phyloP scores from a whole-genome alignment of 768 basidiomycete species.

The Termitomyces sp. region DNA sequence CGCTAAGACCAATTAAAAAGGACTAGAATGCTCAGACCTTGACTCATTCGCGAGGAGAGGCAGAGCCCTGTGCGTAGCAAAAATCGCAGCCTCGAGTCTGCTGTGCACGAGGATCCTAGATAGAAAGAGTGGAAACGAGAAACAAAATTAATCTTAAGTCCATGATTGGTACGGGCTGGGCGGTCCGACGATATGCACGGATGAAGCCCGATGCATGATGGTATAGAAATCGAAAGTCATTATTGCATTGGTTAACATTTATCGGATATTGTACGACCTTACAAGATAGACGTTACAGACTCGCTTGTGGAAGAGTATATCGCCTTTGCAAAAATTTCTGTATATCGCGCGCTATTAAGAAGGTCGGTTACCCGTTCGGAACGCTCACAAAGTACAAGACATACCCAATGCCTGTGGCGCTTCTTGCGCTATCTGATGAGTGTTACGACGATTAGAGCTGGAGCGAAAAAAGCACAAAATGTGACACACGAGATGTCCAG shows the following conservation, averaged over 20 bases:
- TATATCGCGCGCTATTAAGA: slow-evolving; percentile 10
- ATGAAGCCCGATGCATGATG: no score
- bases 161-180: not conserved
- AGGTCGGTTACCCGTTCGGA: not conserved
- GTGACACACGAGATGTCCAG: slow-evolving; percentile 39
- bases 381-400: not conserved
- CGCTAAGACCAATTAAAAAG: slow-evolving; percentile 24
- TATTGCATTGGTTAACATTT: no score
- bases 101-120: slow-evolving; percentile 7
- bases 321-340: slow-evolving; percentile 6
- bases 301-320: slow-evolving; percentile 2
- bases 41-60: slow-evolving; percentile 28
- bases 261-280: no score
- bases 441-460: not conserved
- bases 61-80: slow-evolving; percentile 46
- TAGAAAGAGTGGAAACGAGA: not conserved
- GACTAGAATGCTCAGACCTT: slow-evolving; percentile 32
- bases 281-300: no score
- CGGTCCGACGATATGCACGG: not conserved
- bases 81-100: slow-evolving; percentile 38
- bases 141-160: not conserved
- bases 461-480: not conserved
- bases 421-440: slow-evolving; percentile 35
- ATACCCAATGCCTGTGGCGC: slow-evolving; percentile 27
- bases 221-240: no score